A percentile compares a stretch with the other conserved stretches of the same genome.
These are phyloP conservation scores for Suillus lakei DNA, from an alignment of 768 basidiomycete species.

Conservation along the genomic window DNA sequence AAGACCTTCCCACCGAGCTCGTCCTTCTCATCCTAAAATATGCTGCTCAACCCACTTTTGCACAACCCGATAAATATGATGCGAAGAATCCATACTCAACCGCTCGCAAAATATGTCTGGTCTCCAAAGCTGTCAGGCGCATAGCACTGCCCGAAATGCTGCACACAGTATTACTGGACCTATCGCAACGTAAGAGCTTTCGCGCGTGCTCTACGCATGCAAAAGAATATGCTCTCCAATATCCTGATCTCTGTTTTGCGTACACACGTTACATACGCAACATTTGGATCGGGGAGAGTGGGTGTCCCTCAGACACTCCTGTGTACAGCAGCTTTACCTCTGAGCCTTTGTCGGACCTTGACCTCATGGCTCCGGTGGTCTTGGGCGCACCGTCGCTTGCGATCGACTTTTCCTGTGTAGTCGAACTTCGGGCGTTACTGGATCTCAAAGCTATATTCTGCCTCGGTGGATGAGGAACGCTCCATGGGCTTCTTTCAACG, in stretches of 20 bases:
- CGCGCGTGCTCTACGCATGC: conserved; percentile 35
- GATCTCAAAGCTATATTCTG: background rate
- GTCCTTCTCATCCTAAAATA: too few species aligned
- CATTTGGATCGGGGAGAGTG: conserved; percentile 39
- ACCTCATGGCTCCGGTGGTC: conserved; percentile 11
- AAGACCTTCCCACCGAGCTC: conserved; percentile 40
- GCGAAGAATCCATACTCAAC: conserved; percentile 20
- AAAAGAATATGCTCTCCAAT: conserved; percentile 15
- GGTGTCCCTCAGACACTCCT: conserved; percentile 12
- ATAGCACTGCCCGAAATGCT: conserved; percentile 43
- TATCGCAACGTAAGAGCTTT: conserved; percentile 25
- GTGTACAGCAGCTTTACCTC: conserved; percentile 12
- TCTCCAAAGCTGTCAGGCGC: conserved; percentile 37
- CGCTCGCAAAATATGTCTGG: conserved; percentile 38
- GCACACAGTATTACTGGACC: conserved; percentile 39
- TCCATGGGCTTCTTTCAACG: conserved; percentile 37
- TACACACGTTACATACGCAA: conserved; percentile 37
- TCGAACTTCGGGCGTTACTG: background rate
- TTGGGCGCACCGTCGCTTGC: conserved; percentile 29
- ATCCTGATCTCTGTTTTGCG: conserved; percentile 33
- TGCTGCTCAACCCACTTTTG: conserved; percentile 37
- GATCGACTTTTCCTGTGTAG: conserved; percentile 31
- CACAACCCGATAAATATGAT: conserved; percentile 21
- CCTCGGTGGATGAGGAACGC: conserved; percentile 11
- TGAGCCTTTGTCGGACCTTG: conserved; percentile 25